Evolutionary conservation across 345 rosid genomes (phyloP).

Genomic region (Rhodamnia rubescens): DNA sequence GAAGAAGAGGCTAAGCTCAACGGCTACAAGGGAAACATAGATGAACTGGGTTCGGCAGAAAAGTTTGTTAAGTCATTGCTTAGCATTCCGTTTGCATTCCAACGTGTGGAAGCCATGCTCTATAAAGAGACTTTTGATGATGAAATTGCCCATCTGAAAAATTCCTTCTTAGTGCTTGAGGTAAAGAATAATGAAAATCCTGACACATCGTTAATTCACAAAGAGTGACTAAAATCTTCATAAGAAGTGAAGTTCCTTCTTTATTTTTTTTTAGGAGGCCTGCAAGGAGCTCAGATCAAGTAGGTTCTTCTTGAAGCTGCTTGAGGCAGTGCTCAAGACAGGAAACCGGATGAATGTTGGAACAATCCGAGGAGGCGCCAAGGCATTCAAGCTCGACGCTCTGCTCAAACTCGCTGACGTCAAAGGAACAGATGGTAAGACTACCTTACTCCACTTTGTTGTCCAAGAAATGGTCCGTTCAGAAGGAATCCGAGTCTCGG

Average conservation of each 20-base stretch:
- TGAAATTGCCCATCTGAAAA: slow-evolving; percentile 77
- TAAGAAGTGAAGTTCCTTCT: background rate
- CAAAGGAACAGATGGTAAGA: slow-evolving; percentile 86
- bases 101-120: slow-evolving; percentile 82
- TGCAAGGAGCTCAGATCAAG: slow-evolving; percentile 95
- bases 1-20: slow-evolving; percentile 77
- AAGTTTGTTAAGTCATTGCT: slow-evolving; percentile 52
- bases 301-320: slow-evolving; percentile 74
- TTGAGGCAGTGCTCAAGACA: slow-evolving; percentile 90
- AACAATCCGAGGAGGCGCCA: slow-evolving; percentile 89
- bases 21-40: slow-evolving; percentile 56
- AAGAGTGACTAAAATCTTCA: background rate
- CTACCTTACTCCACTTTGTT: slow-evolving; percentile 83
- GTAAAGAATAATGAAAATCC: slow-evolving; percentile 11
- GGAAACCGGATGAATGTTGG: slow-evolving; percentile 98
- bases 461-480: slow-evolving; percentile 86
- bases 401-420: slow-evolving; percentile 91
- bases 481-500: slow-evolving; percentile 79
- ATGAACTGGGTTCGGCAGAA: slow-evolving; percentile 86
- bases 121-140: slow-evolving; percentile 83
- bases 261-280: slow-evolving; percentile 49
- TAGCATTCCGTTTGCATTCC: slow-evolving; percentile 57
- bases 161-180: slow-evolving; percentile 87
- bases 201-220: background rate
- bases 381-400: slow-evolving; percentile 89